phyloP scores from a whole-genome alignment of 139 green algal genomes.

The Chlamydomonas schloesseri region DNA sequence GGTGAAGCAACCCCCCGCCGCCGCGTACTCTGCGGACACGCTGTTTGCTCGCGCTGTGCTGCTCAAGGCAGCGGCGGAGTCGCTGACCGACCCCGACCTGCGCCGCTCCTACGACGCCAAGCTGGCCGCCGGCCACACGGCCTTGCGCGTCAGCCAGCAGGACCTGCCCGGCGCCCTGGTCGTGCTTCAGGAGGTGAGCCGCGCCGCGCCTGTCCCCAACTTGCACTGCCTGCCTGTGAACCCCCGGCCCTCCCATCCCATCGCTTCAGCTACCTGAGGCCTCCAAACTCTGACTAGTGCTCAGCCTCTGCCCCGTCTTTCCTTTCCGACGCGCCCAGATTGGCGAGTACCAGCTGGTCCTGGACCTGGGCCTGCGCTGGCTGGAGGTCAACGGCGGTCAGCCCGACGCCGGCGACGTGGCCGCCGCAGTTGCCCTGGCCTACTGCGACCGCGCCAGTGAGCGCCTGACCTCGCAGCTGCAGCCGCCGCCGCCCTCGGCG shows the following conservation, averaged over 20 bases:
- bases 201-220: no score
- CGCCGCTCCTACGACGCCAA: conserved; percentile 49
- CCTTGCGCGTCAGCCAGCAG: conserved; percentile 46
- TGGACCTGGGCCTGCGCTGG: conserved; percentile 39
- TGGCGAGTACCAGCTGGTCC: conserved; percentile 41
- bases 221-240: no score
- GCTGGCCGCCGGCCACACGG: conserved; percentile 18
- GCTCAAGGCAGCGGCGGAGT: conserved; percentile 50
- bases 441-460: conserved; percentile 55
- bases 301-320: no score
- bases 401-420: conserved; percentile 47
- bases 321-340: conserved; percentile 4
- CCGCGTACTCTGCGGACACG: conserved; percentile 47
- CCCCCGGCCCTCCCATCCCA: no score
- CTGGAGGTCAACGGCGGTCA: conserved; percentile 26
- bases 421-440: conserved; percentile 52
- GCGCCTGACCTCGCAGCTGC: conserved; percentile 7
- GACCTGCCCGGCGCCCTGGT: conserved; percentile 63
- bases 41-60: conserved; percentile 55
- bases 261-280: no score
- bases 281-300: no score
- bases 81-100: conserved; percentile 26
- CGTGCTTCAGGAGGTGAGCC: conserved; percentile 52
- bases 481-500: background rate
- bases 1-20: background rate